Evolutionary conservation across 768 basidiomycete genomes (phyloP).

Genomic region (Infundibulicybe gibba): DNA sequence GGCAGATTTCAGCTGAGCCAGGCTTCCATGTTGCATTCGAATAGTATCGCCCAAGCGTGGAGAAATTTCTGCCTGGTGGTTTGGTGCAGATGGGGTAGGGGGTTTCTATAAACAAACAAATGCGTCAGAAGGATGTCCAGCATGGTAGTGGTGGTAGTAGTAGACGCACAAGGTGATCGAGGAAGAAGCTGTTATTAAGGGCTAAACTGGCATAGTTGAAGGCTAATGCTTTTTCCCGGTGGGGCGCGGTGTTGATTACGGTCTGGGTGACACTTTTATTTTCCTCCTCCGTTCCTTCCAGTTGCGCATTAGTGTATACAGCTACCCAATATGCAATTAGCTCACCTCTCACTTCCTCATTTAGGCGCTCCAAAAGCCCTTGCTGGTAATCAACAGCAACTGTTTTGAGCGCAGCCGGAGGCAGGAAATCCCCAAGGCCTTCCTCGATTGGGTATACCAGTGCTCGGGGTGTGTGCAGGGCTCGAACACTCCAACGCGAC

Average conservation of each 20-base stretch:
- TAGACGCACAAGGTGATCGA: conserved; percentile 73
- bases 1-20: conserved; percentile 67
- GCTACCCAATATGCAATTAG: background rate
- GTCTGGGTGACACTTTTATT: conserved; percentile 64
- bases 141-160: conserved; percentile 4
- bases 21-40: conserved; percentile 51
- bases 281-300: conserved; percentile 39
- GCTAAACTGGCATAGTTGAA: conserved; percentile 94
- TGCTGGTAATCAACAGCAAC: conserved; percentile 84
- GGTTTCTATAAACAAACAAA: conserved; percentile 31
- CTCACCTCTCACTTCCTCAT: conserved; percentile 71
- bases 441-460: conserved; percentile 66
- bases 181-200: conserved; percentile 94
- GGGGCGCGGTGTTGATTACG: conserved; percentile 60
- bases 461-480: conserved; percentile 46
- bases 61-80: conserved; percentile 35
- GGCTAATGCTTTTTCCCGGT: conserved; percentile 56
- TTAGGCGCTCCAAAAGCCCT: conserved; percentile 75
- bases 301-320: no score
- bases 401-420: conserved; percentile 64
- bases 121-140: conserved; percentile 6
- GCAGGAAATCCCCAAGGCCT: conserved; percentile 78
- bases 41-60: conserved; percentile 29
- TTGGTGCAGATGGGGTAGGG: conserved; percentile 23
- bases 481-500: conserved; percentile 19